Evolutionary conservation across 495 filamentous ascomycete genomes (phyloP).

Genomic region (Penicillium robsamsonii): DNA sequence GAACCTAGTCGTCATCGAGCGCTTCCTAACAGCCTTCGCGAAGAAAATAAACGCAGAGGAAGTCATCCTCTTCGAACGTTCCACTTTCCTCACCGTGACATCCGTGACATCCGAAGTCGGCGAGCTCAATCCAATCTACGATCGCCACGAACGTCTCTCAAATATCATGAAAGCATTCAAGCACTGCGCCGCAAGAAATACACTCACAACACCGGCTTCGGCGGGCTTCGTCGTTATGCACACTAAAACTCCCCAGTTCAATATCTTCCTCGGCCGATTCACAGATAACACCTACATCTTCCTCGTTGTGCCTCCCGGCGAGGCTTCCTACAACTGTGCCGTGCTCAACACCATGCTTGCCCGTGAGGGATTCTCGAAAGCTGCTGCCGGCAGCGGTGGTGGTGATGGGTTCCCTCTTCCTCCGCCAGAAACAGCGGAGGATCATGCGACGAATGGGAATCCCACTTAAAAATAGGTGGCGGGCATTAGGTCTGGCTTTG

Average conservation of each 20-base stretch:
- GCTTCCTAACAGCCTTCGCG: slow-evolving; percentile 72
- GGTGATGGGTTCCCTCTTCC: slow-evolving; percentile 49
- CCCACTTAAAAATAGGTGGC: not conserved
- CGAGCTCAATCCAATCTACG: slow-evolving; percentile 76
- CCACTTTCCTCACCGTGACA: slow-evolving; percentile 91
- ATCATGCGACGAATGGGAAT: slow-evolving; percentile 20
- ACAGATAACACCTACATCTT: slow-evolving; percentile 97
- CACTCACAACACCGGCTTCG: slow-evolving; percentile 49
- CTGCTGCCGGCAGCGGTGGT: slow-evolving; percentile 36
- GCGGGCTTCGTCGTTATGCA: slow-evolving; percentile 64
- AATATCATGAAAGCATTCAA: slow-evolving; percentile 99
- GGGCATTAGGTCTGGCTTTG: not conserved
- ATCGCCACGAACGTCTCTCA: slow-evolving; percentile 89
- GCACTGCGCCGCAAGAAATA: slow-evolving; percentile 65
- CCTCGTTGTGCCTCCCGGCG: slow-evolving; percentile 82
- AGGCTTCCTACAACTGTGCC: slow-evolving; percentile 83
- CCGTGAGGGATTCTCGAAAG: slow-evolving; percentile 67
- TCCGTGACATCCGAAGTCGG: slow-evolving; percentile 73
- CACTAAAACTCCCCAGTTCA: slow-evolving; percentile 71
- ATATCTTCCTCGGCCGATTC: slow-evolving; percentile 86
- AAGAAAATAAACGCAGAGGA: slow-evolving; percentile 87
- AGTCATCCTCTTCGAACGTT: slow-evolving; percentile 91
- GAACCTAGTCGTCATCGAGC: slow-evolving; percentile 86
- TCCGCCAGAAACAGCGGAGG: slow-evolving; percentile 33
- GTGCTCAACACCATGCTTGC: slow-evolving; percentile 86